phyloP scores from a whole-genome alignment of 2,329 filamentous ascomycete genomes.

The Aspergillus ochraceus region DNA sequence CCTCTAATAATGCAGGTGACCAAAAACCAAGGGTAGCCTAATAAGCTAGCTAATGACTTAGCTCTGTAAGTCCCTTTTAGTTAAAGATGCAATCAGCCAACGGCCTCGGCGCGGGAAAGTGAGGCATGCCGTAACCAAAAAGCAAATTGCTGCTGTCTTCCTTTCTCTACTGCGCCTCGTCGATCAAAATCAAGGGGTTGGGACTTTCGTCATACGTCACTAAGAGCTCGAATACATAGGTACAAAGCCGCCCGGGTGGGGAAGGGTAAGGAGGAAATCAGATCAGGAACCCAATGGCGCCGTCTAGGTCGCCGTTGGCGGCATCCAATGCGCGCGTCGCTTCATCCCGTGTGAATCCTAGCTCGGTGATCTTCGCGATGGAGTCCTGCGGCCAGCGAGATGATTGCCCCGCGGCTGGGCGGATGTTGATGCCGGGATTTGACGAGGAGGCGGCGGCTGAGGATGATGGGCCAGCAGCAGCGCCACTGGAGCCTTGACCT shows the following conservation, averaged over 20 bases:
- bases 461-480: slow-evolving; percentile 12
- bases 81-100: background rate
- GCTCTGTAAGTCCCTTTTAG: background rate
- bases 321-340: slow-evolving; percentile 80
- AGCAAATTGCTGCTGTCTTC: background rate
- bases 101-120: too few relatives aligned
- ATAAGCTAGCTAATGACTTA: background rate
- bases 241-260: background rate
- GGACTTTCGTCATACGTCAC: background rate
- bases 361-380: slow-evolving; percentile 71
- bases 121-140: background rate
- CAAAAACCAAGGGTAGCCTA: too few relatives aligned
- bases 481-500: slow-evolving; percentile 14
- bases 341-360: slow-evolving; percentile 75
- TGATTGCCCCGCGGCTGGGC: slow-evolving; percentile 26
- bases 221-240: background rate
- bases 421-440: slow-evolving; percentile 26
- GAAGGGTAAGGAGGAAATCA: background rate
- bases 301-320: slow-evolving; percentile 81
- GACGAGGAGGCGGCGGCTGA: slow-evolving; percentile 20
- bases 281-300: slow-evolving; percentile 82
- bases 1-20: background rate
- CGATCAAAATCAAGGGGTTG: background rate
- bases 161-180: background rate
- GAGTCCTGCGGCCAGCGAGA: slow-evolving; percentile 58